Conservation (phyloP, 495 filamentous ascomycete genomes). For the Hapsidospora chrysogenum region DNA sequence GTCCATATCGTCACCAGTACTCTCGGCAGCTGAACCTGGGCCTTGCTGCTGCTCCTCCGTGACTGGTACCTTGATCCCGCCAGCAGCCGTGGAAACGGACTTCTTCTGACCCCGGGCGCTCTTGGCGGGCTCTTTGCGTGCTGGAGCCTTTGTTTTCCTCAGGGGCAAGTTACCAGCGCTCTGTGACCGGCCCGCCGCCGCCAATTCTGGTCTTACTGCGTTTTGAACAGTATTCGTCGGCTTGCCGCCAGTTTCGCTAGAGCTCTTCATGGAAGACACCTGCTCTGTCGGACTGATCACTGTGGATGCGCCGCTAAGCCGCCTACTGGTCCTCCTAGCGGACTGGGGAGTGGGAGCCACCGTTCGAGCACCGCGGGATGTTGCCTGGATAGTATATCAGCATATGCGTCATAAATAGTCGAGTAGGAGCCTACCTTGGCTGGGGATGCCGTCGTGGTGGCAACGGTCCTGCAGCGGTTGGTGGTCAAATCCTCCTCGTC, state of each 20-base stretch:
- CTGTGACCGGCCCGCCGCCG: background rate
- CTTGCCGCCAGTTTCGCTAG: too few relatives aligned
- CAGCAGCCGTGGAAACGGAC: conserved; percentile 11
- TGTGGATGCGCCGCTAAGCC: conserved; percentile 13
- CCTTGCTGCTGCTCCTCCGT: background rate
- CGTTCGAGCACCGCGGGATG: conserved; percentile 19
- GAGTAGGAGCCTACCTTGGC: conserved; percentile 21
- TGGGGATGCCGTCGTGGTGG: conserved; percentile 28
- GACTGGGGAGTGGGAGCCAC: background rate
- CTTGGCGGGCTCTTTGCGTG: conserved; percentile 20
- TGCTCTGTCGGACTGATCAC: too few relatives aligned
- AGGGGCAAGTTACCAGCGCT: conserved; percentile 10
- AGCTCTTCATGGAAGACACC: too few relatives aligned
- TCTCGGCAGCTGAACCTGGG: too few relatives aligned
- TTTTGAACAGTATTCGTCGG: too few relatives aligned
- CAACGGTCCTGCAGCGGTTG: conserved; percentile 50
- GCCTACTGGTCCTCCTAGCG: conserved; percentile 10
- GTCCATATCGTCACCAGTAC: conserved; percentile 32
- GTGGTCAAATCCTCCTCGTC: conserved; percentile 36
- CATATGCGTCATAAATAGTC: background rate
- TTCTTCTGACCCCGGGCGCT: conserved; percentile 23
- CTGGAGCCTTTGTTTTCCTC: conserved; percentile 25
- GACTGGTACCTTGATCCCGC: background rate
- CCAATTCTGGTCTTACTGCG: background rate
- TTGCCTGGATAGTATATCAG: conserved; percentile 9